Percentiles rank a stretch among this genome's conserved stretches.
Evolutionary conservation across 768 basidiomycete species (phyloP).

Genomic region (Phlebiopsis gigantea): DNA sequence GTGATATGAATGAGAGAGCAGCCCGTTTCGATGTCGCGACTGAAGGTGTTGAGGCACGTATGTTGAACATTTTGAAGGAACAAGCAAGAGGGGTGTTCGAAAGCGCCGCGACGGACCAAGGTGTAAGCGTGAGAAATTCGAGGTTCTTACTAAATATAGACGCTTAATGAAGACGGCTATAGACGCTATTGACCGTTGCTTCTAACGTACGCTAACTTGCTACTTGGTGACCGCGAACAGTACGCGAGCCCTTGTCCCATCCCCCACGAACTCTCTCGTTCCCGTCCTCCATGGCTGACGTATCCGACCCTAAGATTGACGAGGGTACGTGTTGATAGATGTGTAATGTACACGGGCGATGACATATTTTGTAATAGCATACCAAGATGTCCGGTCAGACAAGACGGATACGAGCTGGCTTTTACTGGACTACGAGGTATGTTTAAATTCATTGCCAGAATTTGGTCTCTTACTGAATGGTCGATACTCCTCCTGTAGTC

Average conservation of each 20-base stretch:
- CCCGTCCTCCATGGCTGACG: constrained; percentile 60
- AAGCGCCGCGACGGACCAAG: neutral
- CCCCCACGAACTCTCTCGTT: neutral
- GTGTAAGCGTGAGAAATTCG: neutral
- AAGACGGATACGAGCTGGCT: constrained; percentile 89
- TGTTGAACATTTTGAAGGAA: neutral
- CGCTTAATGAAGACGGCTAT: neutral
- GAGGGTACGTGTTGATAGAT: constrained; percentile 46
- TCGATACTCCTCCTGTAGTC: constrained; percentile 29
- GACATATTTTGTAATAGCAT: constrained; percentile 44
- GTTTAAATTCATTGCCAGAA: constrained; percentile 12
- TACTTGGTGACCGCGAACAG: neutral
- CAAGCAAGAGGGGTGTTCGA: neutral
- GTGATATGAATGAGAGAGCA: constrained; percentile 14
- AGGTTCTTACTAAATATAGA: neutral
- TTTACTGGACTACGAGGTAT: constrained; percentile 81
- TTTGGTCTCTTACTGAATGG: neutral
- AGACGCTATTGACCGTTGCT: neutral
- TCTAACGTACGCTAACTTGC: neutral
- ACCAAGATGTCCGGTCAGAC: constrained; percentile 80
- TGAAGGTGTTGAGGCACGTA: neutral
- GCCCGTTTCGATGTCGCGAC: neutral
- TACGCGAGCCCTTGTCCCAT: neutral
- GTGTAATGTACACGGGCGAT: neutral
- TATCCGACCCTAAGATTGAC: constrained; percentile 65